phyloP scores from a whole-genome alignment of 768 basidiomycete species.

The Lanmaoa pseudosensibilis region DNA sequence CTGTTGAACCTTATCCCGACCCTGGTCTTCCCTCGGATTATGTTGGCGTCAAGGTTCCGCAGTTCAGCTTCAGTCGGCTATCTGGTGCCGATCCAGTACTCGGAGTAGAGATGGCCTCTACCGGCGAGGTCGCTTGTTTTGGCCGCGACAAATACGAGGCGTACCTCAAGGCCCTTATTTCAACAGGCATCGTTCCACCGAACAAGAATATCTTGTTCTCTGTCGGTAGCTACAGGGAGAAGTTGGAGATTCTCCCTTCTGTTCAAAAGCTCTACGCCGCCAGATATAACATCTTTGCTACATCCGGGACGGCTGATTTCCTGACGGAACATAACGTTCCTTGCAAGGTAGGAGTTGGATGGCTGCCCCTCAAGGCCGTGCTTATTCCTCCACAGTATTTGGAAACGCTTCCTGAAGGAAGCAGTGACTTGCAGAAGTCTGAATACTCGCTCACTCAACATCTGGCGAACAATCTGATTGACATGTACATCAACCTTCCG shows the following conservation, averaged over 20 bases:
- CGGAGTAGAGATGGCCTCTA: slow-evolving; percentile 99
- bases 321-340: slow-evolving; percentile 94
- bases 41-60: slow-evolving; percentile 99
- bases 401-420: slow-evolving; percentile 79
- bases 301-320: slow-evolving; percentile 96
- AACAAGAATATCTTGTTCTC: slow-evolving; percentile 98
- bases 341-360: slow-evolving; percentile 68
- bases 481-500: slow-evolving; percentile 99
- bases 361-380: background rate
- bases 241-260: slow-evolving; percentile 91
- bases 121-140: slow-evolving; percentile 98
- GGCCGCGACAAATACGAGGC: slow-evolving; percentile 98
- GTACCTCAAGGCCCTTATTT: slow-evolving; percentile 94
- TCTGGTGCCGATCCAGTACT: slow-evolving; percentile 97
- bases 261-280: slow-evolving; percentile 92
- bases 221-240: slow-evolving; percentile 96
- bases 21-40: slow-evolving; percentile 86
- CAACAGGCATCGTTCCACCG: slow-evolving; percentile 91
- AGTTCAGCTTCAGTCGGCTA: slow-evolving; percentile 96
- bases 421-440: slow-evolving; percentile 80
- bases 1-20: slow-evolving; percentile 89
- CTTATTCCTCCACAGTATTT: slow-evolving; percentile 60
- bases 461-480: slow-evolving; percentile 94
- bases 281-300: slow-evolving; percentile 96
- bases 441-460: slow-evolving; percentile 98